Evolutionary conservation across 2,329 filamentous ascomycete species (phyloP).

Genomic region (Xylaria polymorpha): DNA sequence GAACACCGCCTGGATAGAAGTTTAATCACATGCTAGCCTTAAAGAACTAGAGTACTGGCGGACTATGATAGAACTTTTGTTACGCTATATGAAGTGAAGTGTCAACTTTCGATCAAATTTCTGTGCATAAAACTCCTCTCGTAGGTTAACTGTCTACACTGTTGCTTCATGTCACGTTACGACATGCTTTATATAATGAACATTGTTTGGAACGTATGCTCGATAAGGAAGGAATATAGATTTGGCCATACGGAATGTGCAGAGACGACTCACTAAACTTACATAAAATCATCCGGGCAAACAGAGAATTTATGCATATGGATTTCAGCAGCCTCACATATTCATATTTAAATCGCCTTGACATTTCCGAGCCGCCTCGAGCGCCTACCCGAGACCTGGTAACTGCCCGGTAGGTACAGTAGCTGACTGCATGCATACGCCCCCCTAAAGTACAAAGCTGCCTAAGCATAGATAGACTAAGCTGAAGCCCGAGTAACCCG

Average conservation of each 20-base stretch:
- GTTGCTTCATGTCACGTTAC: not conserved
- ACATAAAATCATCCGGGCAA: not conserved
- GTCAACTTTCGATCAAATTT: not conserved
- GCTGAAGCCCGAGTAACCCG: conserved; percentile 16
- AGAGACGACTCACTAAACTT: not conserved
- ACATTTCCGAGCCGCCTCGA: conserved; percentile 8
- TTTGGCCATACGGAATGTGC: not conserved
- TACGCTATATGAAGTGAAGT: not conserved
- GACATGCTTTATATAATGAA: not conserved
- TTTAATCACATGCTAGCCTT: not conserved
- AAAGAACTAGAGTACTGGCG: not conserved
- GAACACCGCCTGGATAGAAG: not conserved
- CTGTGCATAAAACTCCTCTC: too few relatives aligned
- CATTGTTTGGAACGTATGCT: not conserved
- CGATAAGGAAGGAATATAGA: not conserved
- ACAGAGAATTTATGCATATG: conserved; percentile 7
- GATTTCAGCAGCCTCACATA: conserved; percentile 6
- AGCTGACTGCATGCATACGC: conserved; percentile 34
- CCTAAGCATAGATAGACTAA: not conserved
- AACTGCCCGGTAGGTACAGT: not conserved
- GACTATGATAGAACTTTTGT: too few relatives aligned
- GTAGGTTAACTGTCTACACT: not conserved
- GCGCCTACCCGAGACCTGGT: conserved; percentile 11
- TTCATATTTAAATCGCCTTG: not conserved
- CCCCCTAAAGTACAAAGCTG: conserved; percentile 27